Percentiles rank a stretch among this genome's conserved stretches.
Conservation (phyloP, 108 stramenopile species). For the Craspedostauros australis region DNA sequence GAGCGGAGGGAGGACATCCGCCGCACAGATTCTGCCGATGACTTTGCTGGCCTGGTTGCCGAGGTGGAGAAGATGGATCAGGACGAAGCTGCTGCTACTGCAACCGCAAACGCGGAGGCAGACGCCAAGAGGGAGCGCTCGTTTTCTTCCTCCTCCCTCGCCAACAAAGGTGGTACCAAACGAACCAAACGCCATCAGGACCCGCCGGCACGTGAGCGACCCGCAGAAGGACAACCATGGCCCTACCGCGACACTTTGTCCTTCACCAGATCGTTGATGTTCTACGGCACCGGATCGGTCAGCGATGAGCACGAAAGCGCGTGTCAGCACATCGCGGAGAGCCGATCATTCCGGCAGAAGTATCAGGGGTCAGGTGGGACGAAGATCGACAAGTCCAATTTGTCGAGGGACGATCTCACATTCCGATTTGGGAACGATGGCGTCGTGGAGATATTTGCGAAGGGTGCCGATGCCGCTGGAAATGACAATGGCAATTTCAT, state of each 20-base stretch:
- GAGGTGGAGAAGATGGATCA: background rate
- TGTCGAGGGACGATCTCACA: conserved; percentile 9
- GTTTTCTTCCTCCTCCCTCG: too few species aligned
- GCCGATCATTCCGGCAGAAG: conserved; percentile 62
- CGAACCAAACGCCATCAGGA: conserved; percentile 26
- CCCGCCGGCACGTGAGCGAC: conserved; percentile 79
- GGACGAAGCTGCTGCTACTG: background rate
- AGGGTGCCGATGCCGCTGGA: conserved; percentile 15
- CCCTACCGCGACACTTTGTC: conserved; percentile 67
- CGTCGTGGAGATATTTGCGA: conserved; percentile 63
- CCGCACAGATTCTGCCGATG: conserved; percentile 27
- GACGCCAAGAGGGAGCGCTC: background rate
- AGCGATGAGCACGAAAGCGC: conserved; percentile 74
- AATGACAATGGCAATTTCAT: conserved; percentile 10
- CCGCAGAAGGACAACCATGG: conserved; percentile 38
- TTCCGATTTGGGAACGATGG: conserved; percentile 59
- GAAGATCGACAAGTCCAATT: background rate
- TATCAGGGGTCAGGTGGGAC: conserved; percentile 50
- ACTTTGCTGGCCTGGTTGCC: conserved; percentile 1
- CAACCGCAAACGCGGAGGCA: too few species aligned
- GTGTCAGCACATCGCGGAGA: conserved; percentile 56
- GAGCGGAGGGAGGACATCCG: conserved; percentile 4
- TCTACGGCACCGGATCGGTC: conserved; percentile 81
- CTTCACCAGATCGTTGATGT: conserved; percentile 81
- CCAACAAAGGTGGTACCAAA: background rate